phyloP scores from a whole-genome alignment of 768 basidiomycete species.

The Hydnum rufescens region DNA sequence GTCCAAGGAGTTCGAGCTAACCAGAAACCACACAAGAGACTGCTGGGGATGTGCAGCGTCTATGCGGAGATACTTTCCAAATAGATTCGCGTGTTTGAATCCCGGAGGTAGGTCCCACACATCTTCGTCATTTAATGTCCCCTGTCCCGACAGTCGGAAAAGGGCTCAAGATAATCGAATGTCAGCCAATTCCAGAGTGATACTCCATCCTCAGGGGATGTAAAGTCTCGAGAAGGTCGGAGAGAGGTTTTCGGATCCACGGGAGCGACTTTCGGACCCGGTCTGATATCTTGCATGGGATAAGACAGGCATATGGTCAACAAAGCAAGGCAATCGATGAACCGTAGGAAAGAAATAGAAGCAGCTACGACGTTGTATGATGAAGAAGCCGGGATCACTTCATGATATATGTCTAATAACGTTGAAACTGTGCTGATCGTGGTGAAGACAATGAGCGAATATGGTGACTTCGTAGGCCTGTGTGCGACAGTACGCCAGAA shows the following conservation, averaged over 20 bases:
- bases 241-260: neutral
- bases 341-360: neutral
- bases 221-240: constrained; percentile 7
- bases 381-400: neutral
- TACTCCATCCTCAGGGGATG: constrained; percentile 46
- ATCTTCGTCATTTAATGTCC: constrained; percentile 28
- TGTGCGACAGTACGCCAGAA: constrained; percentile 2
- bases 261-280: constrained; percentile 30
- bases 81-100: constrained; percentile 47
- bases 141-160: constrained; percentile 27
- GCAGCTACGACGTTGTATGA: neutral
- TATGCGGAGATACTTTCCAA: constrained; percentile 34
- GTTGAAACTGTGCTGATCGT: constrained; percentile 2
- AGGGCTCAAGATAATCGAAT: constrained; percentile 48
- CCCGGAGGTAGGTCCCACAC: constrained; percentile 50
- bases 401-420: neutral
- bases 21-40: constrained; percentile 33
- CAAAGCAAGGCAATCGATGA: neutral
- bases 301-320: constrained; percentile 21
- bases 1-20: constrained; percentile 49
- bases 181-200: constrained; percentile 45
- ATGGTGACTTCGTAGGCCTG: neutral
- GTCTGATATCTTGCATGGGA: constrained; percentile 28
- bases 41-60: constrained; percentile 26
- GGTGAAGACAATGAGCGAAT: neutral